A percentile compares a stretch with the other conserved stretches of the same genome.
Evolutionary conservation across 192 early-diverging fungal species (phyloP).

Genomic region (Coemansia interrupta): DNA sequence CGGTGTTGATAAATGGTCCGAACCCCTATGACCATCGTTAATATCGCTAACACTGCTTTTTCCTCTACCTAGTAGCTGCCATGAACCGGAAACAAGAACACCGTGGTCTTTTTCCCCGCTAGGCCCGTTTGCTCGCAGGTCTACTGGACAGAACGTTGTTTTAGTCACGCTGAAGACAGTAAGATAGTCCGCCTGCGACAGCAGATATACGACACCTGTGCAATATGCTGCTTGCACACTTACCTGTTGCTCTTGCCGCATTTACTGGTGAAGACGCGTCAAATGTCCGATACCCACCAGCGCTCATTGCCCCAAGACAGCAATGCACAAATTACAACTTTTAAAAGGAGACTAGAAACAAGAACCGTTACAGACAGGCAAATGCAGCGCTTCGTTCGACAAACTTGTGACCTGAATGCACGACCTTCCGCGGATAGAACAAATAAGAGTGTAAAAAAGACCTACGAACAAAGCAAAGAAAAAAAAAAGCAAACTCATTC

Average conservation of each 20-base stretch:
- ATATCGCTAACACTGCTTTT: not conserved
- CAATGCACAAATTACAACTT: not conserved
- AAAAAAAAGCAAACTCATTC: too few relatives aligned
- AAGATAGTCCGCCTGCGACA: not conserved
- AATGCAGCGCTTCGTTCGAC: not conserved
- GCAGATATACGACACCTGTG: too few relatives aligned
- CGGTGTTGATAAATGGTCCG: slow-evolving; percentile 26
- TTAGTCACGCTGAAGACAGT: too few relatives aligned
- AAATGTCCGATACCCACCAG: slow-evolving; percentile 31
- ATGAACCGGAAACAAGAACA: too few relatives aligned
- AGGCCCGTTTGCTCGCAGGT: too few relatives aligned
- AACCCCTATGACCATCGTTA: not conserved
- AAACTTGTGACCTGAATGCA: not conserved
- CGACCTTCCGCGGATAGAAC: not conserved
- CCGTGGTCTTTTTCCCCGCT: too few relatives aligned
- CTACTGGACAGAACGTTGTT: too few relatives aligned
- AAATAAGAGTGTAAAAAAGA: too few relatives aligned
- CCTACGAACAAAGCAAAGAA: too few relatives aligned
- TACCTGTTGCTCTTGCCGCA: not conserved
- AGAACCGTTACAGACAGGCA: not conserved
- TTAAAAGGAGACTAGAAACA: too few relatives aligned
- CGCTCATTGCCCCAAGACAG: slow-evolving; percentile 35
- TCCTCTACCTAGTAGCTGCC: too few relatives aligned
- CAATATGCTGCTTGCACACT: too few relatives aligned
- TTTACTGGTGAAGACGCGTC: slow-evolving; percentile 24